Conservation (phyloP, 2,329 filamentous ascomycete species). For the Xylaria hypoxylon region DNA sequence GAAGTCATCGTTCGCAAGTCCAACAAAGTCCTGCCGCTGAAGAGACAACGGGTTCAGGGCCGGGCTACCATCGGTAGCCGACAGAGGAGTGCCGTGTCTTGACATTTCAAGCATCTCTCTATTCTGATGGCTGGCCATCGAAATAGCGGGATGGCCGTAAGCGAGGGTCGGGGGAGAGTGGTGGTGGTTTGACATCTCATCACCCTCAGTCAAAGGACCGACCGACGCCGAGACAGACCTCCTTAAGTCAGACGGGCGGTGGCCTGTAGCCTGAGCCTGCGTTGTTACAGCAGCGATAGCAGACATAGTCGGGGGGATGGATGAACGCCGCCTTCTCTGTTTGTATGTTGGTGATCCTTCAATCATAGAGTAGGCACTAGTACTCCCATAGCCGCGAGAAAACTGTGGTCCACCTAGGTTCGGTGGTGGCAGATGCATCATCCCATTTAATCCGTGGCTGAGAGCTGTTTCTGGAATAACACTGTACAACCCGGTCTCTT, state of each 20-base stretch:
- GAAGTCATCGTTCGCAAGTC: constrained; percentile 72
- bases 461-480: constrained; percentile 86
- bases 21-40: constrained; percentile 76
- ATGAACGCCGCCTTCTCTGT: constrained; percentile 92
- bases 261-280: constrained; percentile 66
- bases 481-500: constrained; percentile 95
- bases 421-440: constrained; percentile 90
- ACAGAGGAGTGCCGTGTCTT: constrained; percentile 89
- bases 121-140: constrained; percentile 74
- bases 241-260: constrained; percentile 89
- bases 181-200: constrained; percentile 82
- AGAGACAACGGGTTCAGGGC: constrained; percentile 76
- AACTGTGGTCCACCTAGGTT: constrained; percentile 86
- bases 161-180: constrained; percentile 83
- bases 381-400: constrained; percentile 75
- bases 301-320: constrained; percentile 83
- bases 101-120: constrained; percentile 86
- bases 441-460: constrained; percentile 81
- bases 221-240: constrained; percentile 91
- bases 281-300: constrained; percentile 75
- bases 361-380: constrained; percentile 93
- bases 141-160: constrained; percentile 76
- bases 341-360: constrained; percentile 99
- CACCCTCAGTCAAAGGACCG: constrained; percentile 81
- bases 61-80: constrained; percentile 84